Evolutionary conservation across 2,329 filamentous ascomycete species (phyloP).

Genomic region (Eutypa lata): DNA sequence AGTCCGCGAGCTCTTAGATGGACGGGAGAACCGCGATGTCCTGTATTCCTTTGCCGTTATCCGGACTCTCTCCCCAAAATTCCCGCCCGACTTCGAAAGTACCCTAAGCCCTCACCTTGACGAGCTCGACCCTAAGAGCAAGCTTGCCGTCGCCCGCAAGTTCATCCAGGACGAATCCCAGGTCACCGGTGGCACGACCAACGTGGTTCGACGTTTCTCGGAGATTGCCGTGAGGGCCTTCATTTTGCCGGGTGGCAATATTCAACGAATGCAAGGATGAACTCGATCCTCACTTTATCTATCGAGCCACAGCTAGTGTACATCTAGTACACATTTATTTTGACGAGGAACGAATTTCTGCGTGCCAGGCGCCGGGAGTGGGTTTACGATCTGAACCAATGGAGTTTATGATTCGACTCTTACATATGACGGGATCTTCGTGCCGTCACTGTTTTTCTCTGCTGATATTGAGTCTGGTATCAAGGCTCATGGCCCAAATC

Average conservation of each 20-base stretch:
- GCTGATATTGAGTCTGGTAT: no score
- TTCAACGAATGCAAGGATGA: slow-evolving; percentile 7
- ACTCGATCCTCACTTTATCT: neutral
- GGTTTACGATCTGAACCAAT: no score
- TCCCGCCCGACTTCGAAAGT: slow-evolving; percentile 55
- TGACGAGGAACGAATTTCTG: neutral
- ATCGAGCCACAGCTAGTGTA: neutral
- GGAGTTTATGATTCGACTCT: no score
- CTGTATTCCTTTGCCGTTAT: slow-evolving; percentile 85
- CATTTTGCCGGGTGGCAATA: slow-evolving; percentile 51
- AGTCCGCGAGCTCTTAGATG: slow-evolving; percentile 70
- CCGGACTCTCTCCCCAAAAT: slow-evolving; percentile 68
- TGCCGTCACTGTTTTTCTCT: no score
- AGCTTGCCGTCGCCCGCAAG: slow-evolving; percentile 65
- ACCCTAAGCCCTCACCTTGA: slow-evolving; percentile 58
- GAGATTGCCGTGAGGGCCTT: slow-evolving; percentile 63
- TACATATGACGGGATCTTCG: no score
- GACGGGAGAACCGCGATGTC: slow-evolving; percentile 83
- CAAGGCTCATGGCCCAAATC: no score
- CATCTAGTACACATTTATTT: neutral
- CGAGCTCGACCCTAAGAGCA: slow-evolving; percentile 64
- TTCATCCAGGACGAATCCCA: slow-evolving; percentile 65
- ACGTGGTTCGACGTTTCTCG: slow-evolving; percentile 67
- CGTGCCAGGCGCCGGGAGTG: no score
- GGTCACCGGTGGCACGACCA: slow-evolving; percentile 66